phyloP scores from a whole-genome alignment of 768 basidiomycete genomes.

The Mycena crocata region DNA sequence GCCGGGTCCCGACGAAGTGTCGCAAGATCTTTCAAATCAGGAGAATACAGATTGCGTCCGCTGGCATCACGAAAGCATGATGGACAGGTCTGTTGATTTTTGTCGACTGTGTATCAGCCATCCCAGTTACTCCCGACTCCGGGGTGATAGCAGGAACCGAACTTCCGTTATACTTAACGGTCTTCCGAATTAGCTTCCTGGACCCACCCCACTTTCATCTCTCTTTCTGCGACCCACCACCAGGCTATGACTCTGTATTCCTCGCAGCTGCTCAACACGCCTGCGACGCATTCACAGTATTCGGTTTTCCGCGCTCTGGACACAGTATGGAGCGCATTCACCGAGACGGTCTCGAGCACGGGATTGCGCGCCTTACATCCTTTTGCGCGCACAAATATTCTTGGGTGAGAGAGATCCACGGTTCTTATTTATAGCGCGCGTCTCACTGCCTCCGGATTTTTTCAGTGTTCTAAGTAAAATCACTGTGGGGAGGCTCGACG shows the following conservation, averaged over 20 bases:
- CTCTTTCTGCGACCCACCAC: background rate
- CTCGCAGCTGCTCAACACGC: conserved; percentile 30
- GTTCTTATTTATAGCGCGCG: background rate
- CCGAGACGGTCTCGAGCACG: conserved; percentile 19
- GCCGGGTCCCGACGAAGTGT: background rate
- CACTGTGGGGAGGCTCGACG: conserved; percentile 22
- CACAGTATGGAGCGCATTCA: conserved; percentile 23
- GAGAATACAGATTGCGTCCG: background rate
- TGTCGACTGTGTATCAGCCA: too few species aligned
- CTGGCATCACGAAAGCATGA: background rate
- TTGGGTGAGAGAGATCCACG: conserved; percentile 5
- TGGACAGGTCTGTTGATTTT: background rate
- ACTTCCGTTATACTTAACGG: background rate
- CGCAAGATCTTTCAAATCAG: too few species aligned
- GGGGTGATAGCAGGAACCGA: background rate
- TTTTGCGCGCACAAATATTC: conserved; percentile 16
- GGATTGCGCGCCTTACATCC: conserved; percentile 23
- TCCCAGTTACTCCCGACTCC: background rate
- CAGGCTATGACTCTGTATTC: conserved; percentile 27
- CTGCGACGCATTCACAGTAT: conserved; percentile 29
- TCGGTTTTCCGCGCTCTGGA: conserved; percentile 28
- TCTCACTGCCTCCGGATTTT: background rate
- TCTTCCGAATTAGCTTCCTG: background rate
- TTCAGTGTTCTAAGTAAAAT: conserved; percentile 25
- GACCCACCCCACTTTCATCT: background rate